These are phyloP conservation scores for Rhodotorula sp. DNA, from an alignment of 1,284 basidiomycete species.

Conservation along the genomic window DNA sequence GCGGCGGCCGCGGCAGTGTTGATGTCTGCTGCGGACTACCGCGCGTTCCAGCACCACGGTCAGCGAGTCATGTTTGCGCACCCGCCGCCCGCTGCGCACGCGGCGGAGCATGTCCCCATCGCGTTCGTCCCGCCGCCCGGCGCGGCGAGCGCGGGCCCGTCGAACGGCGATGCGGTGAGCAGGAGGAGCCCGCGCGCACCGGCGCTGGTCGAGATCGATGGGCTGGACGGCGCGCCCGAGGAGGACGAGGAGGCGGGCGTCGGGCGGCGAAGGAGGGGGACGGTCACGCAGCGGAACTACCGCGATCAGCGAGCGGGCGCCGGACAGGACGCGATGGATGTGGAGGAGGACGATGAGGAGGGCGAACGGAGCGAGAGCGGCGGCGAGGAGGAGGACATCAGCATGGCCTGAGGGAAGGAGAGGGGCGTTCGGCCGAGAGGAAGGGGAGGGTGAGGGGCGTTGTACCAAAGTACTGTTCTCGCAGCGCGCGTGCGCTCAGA, in stretches of 20 bases:
- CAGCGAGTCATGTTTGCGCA: too few species aligned
- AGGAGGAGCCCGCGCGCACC: neutral
- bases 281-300: slow-evolving; percentile 30
- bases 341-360: neutral
- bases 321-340: neutral
- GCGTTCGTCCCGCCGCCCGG: too few species aligned
- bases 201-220: neutral
- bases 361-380: slow-evolving; percentile 1
- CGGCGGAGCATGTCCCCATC: too few species aligned
- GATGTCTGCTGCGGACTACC: too few species aligned
- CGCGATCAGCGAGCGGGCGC: neutral
- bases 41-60: too few species aligned
- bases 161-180: neutral
- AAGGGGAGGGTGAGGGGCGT: neutral
- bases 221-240: neutral
- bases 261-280: too few species aligned
- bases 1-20: too few species aligned
- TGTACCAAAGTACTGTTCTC: neutral
- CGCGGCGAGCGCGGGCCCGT: neutral
- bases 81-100: too few species aligned
- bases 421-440: neutral
- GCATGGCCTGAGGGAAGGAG: slow-evolving; percentile 18
- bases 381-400: slow-evolving; percentile 32
- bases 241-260: too few species aligned
- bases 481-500: too few species aligned